A percentile compares a stretch with the other conserved stretches of the same genome.
phyloP scores from a whole-genome alignment of 2,329 filamentous ascomycete genomes.

The Chalara sp. region DNA sequence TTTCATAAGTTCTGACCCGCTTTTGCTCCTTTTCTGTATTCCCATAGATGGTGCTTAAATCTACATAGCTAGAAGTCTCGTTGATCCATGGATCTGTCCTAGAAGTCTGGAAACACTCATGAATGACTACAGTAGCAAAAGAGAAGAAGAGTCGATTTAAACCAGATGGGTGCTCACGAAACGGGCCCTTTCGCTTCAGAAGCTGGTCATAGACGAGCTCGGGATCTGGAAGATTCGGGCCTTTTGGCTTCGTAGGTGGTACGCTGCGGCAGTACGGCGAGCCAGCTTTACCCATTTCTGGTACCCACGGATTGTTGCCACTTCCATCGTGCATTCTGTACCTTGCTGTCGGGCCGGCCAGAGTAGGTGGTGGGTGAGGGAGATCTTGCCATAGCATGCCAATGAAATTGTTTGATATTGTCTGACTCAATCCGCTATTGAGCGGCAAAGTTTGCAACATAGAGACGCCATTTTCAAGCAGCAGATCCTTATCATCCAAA shows the following conservation, averaged over 20 bases:
- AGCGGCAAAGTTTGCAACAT: slow-evolving; percentile 44
- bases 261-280: slow-evolving; percentile 62
- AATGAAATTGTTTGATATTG: slow-evolving; percentile 44
- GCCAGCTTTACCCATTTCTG: slow-evolving; percentile 59
- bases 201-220: slow-evolving; percentile 54
- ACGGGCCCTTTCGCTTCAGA: slow-evolving; percentile 44
- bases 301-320: slow-evolving; percentile 61
- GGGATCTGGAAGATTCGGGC: slow-evolving; percentile 60
- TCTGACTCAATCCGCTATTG: slow-evolving; percentile 40
- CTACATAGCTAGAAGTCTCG: slow-evolving; percentile 51
- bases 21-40: slow-evolving; percentile 23
- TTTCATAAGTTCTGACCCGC: slow-evolving; percentile 62
- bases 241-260: slow-evolving; percentile 53
- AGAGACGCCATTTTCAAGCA: slow-evolving; percentile 44
- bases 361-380: slow-evolving; percentile 65
- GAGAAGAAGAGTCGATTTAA: slow-evolving; percentile 67
- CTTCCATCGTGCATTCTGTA: slow-evolving; percentile 66
- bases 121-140: slow-evolving; percentile 61
- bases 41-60: slow-evolving; percentile 38
- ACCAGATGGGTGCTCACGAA: slow-evolving; percentile 60
- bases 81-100: slow-evolving; percentile 34
- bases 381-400: slow-evolving; percentile 64
- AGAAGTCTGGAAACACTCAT: slow-evolving; percentile 33
- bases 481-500: slow-evolving; percentile 37
- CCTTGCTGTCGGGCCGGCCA: slow-evolving; percentile 52